Conservation (phyloP, 2,329 filamentous ascomycete genomes). For the Ophiocordyceps robertsii region DNA sequence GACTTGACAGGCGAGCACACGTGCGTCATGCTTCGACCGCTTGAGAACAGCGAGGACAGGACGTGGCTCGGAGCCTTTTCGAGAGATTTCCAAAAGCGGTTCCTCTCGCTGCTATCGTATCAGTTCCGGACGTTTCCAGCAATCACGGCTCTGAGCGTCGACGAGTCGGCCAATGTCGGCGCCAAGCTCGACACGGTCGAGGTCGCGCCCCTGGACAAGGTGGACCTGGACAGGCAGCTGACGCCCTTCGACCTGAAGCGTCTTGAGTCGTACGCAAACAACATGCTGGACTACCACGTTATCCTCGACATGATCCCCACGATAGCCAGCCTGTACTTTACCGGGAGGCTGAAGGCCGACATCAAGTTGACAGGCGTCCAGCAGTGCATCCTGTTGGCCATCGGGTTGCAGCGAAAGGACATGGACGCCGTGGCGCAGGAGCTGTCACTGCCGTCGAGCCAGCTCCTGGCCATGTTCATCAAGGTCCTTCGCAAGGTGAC, state of each 20-base stretch:
- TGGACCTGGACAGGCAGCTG: conserved; percentile 62
- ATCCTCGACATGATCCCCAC: conserved; percentile 84
- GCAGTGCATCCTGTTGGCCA: conserved; percentile 73
- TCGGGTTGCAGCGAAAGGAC: conserved; percentile 83
- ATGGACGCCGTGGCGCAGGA: conserved; percentile 72
- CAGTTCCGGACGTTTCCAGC: conserved; percentile 78
- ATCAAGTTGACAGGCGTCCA: conserved; percentile 73
- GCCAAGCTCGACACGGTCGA: conserved; percentile 47
- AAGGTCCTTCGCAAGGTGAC: conserved; percentile 88
- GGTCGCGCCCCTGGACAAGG: conserved; percentile 49
- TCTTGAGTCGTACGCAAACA: conserved; percentile 88
- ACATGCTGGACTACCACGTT: conserved; percentile 95
- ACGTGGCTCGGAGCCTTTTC: conserved; percentile 86
- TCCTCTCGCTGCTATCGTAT: conserved; percentile 78
- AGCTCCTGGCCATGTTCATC: conserved; percentile 92
- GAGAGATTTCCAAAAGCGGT: conserved; percentile 88
- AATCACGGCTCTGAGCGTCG: conserved; percentile 69
- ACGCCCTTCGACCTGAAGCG: conserved; percentile 92
- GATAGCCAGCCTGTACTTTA: conserved; percentile 76
- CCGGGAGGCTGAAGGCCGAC: conserved; percentile 51
- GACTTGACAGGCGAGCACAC: conserved; percentile 96
- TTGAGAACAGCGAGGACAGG: conserved; percentile 53
- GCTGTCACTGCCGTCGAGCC: conserved; percentile 56
- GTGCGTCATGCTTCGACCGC: conserved; percentile 86
- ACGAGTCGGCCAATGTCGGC: conserved; percentile 68